These are phyloP conservation scores for Exobasidium rhododendri DNA, from an alignment of 1,284 basidiomycete species.

Conservation along the genomic window DNA sequence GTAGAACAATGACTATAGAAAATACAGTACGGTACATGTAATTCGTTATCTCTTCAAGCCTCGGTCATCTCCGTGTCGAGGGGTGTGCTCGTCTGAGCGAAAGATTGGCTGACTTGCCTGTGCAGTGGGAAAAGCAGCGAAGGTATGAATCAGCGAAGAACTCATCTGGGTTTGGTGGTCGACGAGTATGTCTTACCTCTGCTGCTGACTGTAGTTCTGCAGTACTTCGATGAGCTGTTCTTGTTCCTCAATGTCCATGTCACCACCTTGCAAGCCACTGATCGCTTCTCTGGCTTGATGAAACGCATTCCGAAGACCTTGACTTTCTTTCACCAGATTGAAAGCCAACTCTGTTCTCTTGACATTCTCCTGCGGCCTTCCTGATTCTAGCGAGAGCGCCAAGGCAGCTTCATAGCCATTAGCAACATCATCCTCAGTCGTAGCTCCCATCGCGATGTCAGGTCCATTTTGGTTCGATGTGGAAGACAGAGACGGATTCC, in stretches of 20 bases:
- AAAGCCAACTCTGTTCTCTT: not conserved
- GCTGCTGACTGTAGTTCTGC: not conserved
- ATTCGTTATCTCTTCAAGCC: not conserved
- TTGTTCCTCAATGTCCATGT: conserved; percentile 10
- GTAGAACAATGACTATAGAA: not conserved
- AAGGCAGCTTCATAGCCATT: conserved; percentile 6
- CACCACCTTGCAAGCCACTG: conserved; percentile 2
- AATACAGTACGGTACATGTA: not conserved
- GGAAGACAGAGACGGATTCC: not conserved
- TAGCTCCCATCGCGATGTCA: conserved; percentile 6
- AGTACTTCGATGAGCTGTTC: conserved; percentile 3
- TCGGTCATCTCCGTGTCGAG: not conserved
- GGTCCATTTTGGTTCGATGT: not conserved
- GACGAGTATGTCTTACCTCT: conserved; percentile 3
- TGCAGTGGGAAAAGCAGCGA: no score
- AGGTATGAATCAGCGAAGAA: no score
- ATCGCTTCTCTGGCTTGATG: not conserved
- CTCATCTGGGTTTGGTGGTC: no score
- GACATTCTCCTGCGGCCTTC: not conserved
- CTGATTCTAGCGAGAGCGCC: not conserved
- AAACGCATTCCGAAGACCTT: conserved; percentile 2
- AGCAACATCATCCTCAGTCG: conserved; percentile 9
- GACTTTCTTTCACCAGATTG: not conserved
- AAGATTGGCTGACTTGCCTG: not conserved
- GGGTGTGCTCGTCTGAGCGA: not conserved